Percentiles rank a stretch among this genome's conserved stretches.
These are phyloP conservation scores for Coniferiporia sulphurascens DNA, from an alignment of 1,284 basidiomycete genomes.

Conservation along the genomic window DNA sequence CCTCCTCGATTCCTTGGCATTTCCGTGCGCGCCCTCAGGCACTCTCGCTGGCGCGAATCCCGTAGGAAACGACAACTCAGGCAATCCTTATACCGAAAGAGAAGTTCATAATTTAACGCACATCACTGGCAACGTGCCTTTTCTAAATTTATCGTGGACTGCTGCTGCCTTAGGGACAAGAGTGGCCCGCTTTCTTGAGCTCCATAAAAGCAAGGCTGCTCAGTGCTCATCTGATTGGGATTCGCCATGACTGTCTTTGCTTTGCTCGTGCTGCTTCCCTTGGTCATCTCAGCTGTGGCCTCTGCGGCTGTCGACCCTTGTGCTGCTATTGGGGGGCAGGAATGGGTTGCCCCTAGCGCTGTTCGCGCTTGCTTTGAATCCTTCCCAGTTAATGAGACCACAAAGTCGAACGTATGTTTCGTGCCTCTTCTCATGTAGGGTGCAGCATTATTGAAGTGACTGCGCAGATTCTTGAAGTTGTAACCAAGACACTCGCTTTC, in stretches of 20 bases:
- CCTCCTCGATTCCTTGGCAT: background rate
- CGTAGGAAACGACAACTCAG: background rate
- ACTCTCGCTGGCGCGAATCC: background rate
- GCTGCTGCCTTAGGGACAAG: background rate
- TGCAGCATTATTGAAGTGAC: conserved; percentile 14
- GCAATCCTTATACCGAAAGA: background rate
- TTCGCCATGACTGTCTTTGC: background rate
- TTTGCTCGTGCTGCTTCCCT: background rate
- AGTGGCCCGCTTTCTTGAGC: background rate
- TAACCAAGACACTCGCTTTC: conserved; percentile 55
- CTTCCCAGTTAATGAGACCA: conserved; percentile 37
- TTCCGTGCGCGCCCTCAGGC: background rate
- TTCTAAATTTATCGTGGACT: conserved; percentile 2
- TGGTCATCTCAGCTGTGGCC: background rate
- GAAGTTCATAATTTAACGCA: background rate
- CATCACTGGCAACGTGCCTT: conserved; percentile 1
- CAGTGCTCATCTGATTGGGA: background rate
- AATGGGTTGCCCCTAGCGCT: conserved; percentile 48
- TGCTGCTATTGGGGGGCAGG: conserved; percentile 43
- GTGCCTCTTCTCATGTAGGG: background rate
- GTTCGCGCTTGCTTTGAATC: conserved; percentile 46
- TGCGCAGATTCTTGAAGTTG: conserved; percentile 46
- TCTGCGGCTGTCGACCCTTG: conserved; percentile 38
- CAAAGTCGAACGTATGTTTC: conserved; percentile 43
- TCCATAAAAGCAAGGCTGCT: background rate